Conservation (phyloP, 2,329 filamentous ascomycete species). For the Fusarium paranaense region DNA sequence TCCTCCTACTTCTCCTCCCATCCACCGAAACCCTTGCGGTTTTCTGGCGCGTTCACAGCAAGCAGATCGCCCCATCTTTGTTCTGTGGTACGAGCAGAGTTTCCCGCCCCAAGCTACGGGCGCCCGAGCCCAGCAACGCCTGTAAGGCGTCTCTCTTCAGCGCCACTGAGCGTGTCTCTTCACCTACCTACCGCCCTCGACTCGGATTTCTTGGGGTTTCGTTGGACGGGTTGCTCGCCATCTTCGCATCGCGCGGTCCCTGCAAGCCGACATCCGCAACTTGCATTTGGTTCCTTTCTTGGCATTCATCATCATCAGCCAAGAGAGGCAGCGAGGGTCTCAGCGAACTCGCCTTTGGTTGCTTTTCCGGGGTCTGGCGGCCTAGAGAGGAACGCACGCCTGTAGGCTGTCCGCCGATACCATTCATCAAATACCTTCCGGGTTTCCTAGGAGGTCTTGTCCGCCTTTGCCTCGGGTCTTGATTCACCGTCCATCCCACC, state of each 20-base stretch:
- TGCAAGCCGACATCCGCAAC: conserved; percentile 37
- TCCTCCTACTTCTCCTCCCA: not conserved
- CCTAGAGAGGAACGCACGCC: conserved; percentile 4
- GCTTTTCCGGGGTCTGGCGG: conserved; percentile 1
- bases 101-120: conserved; percentile 18
- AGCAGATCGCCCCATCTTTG: conserved; percentile 27
- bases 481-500: conserved; percentile 7
- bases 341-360: not conserved
- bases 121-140: conserved; percentile 40
- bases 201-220: not conserved
- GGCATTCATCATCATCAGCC: conserved; percentile 35
- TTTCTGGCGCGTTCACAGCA: conserved; percentile 31
- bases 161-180: conserved; percentile 34
- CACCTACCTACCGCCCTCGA: not conserved
- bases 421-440: not conserved
- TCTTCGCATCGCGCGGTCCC: conserved; percentile 11
- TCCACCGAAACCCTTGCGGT: conserved; percentile 21
- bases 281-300: conserved; percentile 34
- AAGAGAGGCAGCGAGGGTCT: conserved; percentile 19
- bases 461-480: conserved; percentile 18
- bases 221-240: not conserved
- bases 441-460: not conserved
- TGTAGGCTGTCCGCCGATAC: not conserved
- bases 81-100: conserved; percentile 28
- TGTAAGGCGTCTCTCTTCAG: conserved; percentile 35